Evolutionary conservation across 2,329 filamentous ascomycete species (phyloP).

Genomic region (Epichloe aotearoae): DNA sequence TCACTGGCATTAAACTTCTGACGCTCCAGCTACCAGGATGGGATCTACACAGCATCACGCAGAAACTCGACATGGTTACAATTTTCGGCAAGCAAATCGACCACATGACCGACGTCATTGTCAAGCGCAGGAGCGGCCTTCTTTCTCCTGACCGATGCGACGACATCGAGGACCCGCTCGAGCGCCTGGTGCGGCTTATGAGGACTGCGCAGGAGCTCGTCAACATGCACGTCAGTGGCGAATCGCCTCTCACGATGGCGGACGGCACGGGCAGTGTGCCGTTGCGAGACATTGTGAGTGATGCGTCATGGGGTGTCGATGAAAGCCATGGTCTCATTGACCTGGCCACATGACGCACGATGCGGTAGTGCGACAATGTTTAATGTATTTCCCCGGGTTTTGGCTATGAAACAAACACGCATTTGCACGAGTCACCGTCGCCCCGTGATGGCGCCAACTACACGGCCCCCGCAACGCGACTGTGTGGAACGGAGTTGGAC

Average conservation of each 20-base stretch:
- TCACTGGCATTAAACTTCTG: slow-evolving; percentile 33
- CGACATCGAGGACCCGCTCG: slow-evolving; percentile 18
- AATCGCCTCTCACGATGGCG: slow-evolving; percentile 12
- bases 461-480: neutral
- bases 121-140: slow-evolving; percentile 15
- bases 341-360: neutral
- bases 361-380: neutral
- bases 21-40: slow-evolving; percentile 32
- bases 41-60: slow-evolving; percentile 25
- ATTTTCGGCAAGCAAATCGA: slow-evolving; percentile 17
- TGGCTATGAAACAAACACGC: neutral
- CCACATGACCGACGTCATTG: slow-evolving; percentile 17
- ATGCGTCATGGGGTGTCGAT: slow-evolving; percentile 4
- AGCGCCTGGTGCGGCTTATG: slow-evolving; percentile 19
- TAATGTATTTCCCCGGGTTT: no score
- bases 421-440: no score
- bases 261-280: slow-evolving; percentile 9
- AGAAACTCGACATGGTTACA: slow-evolving; percentile 16
- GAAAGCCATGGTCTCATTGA: slow-evolving; percentile 1
- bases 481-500: neutral
- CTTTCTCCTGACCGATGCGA: slow-evolving; percentile 7
- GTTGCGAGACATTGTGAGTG: slow-evolving; percentile 9
- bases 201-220: slow-evolving; percentile 18
- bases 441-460: neutral
- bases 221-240: slow-evolving; percentile 15